Conservation (phyloP, 768 basidiomycete species). For the Exidia glandulosa region DNA sequence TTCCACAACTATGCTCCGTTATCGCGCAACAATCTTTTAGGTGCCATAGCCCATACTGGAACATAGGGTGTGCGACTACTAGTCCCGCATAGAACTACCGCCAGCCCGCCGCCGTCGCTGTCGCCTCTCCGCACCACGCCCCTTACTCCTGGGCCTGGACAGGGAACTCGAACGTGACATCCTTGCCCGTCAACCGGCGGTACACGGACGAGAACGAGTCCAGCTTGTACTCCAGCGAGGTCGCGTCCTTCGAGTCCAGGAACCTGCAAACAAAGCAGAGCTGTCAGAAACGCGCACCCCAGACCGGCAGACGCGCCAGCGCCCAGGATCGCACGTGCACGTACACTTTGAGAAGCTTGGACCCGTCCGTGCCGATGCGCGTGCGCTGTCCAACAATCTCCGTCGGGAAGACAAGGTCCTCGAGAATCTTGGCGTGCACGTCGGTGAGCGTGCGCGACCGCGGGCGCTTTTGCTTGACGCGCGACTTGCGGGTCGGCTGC, state of each 20-base stretch:
- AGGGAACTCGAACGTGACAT: constrained; percentile 90
- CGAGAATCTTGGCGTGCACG: constrained; percentile 96
- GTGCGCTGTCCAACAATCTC: constrained; percentile 99
- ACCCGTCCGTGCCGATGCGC: constrained; percentile 85
- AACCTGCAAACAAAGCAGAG: constrained; percentile 41
- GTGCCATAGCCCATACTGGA: not conserved
- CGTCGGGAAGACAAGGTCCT: constrained; percentile 97
- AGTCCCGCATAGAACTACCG: not conserved
- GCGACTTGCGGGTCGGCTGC: constrained; percentile 90
- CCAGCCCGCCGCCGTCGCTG: constrained; percentile 50
- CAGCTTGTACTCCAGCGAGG: constrained; percentile 98
- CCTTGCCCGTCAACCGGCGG: constrained; percentile 91
- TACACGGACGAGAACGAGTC: constrained; percentile 98
- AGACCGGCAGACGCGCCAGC: not conserved
- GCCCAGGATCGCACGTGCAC: constrained; percentile 23
- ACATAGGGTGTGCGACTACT: not conserved
- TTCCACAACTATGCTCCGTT: not conserved
- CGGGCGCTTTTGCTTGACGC: constrained; percentile 91
- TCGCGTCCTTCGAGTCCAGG: constrained; percentile 96
- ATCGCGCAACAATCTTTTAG: not conserved
- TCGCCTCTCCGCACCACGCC: not conserved
- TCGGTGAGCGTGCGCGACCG: constrained; percentile 92
- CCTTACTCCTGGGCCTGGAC: constrained; percentile 19
- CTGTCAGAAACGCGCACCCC: not conserved
- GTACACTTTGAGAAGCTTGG: constrained; percentile 95